These are phyloP conservation scores for Mycena leptocephala DNA, from an alignment of 768 basidiomycete genomes.

Conservation along the genomic window DNA sequence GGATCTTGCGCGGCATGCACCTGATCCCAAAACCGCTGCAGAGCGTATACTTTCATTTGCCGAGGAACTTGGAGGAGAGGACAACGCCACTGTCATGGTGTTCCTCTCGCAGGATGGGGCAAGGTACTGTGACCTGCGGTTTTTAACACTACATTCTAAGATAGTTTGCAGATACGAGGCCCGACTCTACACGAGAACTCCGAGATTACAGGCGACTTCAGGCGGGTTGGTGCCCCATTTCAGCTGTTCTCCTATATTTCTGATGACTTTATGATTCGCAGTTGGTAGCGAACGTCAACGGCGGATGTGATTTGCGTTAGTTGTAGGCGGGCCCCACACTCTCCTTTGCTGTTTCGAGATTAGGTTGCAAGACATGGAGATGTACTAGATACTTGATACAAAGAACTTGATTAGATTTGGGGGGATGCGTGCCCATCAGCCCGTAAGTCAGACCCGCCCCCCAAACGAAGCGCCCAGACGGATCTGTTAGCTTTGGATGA, in stretches of 20 bases:
- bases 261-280: constrained; percentile 41
- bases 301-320: constrained; percentile 66
- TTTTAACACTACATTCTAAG: not conserved
- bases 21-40: constrained; percentile 86
- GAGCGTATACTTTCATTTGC: constrained; percentile 87
- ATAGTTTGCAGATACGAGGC: constrained; percentile 62
- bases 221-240: constrained; percentile 62
- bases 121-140: constrained; percentile 46
- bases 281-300: constrained; percentile 79
- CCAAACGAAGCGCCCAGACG: constrained; percentile 87
- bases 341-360: too few relatives aligned
- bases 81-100: constrained; percentile 95
- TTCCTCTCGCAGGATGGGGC: constrained; percentile 96
- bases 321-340: not conserved
- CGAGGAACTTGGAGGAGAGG: constrained; percentile 90
- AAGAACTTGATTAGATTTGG: constrained; percentile 73
- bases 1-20: constrained; percentile 85
- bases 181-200: constrained; percentile 87
- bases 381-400: not conserved
- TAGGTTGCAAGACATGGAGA: not conserved
- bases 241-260: not conserved
- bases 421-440: constrained; percentile 91
- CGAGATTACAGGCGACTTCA: constrained; percentile 85
- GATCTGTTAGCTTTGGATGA: constrained; percentile 87
- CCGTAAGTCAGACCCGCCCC: constrained; percentile 92